A percentile compares a stretch with the other conserved stretches of the same genome.
These are phyloP conservation scores for Tetratostichococcus sp. DNA, from an alignment of 139 green algal genomes.

Conservation along the genomic window DNA sequence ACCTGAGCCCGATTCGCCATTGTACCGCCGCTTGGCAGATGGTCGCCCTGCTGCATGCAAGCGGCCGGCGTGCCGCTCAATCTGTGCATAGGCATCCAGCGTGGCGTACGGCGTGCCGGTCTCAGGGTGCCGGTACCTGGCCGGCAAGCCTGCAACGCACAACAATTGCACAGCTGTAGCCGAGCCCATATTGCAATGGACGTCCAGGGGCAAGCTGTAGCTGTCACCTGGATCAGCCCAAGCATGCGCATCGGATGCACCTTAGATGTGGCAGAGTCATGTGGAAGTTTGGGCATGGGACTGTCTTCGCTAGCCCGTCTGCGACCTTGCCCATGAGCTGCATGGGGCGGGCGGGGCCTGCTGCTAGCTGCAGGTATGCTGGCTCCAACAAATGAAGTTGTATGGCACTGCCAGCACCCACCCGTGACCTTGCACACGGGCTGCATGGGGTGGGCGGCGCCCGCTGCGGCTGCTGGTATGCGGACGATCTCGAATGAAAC, in stretches of 20 bases:
- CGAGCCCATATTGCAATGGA: too few species aligned
- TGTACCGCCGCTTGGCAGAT: not conserved
- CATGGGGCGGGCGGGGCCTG: too few species aligned
- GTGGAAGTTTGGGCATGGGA: too few species aligned
- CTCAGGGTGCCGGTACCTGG: constrained; percentile 40
- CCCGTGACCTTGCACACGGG: constrained; percentile 29
- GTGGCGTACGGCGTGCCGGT: constrained; percentile 41
- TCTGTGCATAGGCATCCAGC: constrained; percentile 24
- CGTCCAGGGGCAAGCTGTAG: too few species aligned
- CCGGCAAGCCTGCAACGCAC: not conserved
- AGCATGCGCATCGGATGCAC: too few species aligned
- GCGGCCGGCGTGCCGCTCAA: not conserved
- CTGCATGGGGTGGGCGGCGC: constrained; percentile 16
- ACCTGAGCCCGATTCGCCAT: not conserved
- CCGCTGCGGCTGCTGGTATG: too few species aligned
- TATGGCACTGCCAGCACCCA: not conserved
- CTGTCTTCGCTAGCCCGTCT: too few species aligned
- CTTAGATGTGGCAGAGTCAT: too few species aligned
- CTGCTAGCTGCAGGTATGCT: not conserved
- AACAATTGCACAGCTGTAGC: not conserved
- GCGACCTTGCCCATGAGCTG: too few species aligned
- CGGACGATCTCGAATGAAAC: not conserved
- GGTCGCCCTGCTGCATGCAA: not conserved
- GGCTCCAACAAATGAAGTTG: not conserved
- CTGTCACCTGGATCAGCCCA: not conserved